A percentile compares a stretch with the other conserved stretches of the same genome.
These are phyloP conservation scores for Rhexocercosporidium sp. DNA, from an alignment of 2,329 filamentous ascomycete genomes.

Conservation along the genomic window DNA sequence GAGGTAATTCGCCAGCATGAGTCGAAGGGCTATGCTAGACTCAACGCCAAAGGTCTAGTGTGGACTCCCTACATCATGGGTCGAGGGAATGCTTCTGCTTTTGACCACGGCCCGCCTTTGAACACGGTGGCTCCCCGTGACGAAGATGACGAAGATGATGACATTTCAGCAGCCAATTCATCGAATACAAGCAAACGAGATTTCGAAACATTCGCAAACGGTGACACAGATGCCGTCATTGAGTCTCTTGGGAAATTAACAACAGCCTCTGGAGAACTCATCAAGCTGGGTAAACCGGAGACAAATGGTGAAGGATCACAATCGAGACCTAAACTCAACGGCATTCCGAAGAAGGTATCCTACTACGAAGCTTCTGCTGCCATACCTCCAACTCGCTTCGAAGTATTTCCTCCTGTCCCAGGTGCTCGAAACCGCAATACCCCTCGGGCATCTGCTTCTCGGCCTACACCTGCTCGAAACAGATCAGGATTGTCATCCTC, in stretches of 20 bases:
- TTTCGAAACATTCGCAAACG: slow-evolving; percentile 34
- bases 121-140: slow-evolving; percentile 85
- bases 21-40: slow-evolving; percentile 82
- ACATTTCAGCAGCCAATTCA: slow-evolving; percentile 19
- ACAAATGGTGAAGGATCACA: slow-evolving; percentile 26
- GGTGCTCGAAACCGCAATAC: slow-evolving; percentile 50
- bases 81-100: slow-evolving; percentile 78
- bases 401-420: slow-evolving; percentile 75
- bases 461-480: slow-evolving; percentile 27
- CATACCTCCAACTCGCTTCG: slow-evolving; percentile 75
- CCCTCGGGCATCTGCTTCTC: slow-evolving; percentile 36
- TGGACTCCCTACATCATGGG: slow-evolving; percentile 99
- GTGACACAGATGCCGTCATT: slow-evolving; percentile 34
- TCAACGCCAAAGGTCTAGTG: slow-evolving; percentile 79
- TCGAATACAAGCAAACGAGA: slow-evolving; percentile 33
- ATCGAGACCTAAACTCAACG: slow-evolving; percentile 33
- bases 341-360: slow-evolving; percentile 31
- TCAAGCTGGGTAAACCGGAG: slow-evolving; percentile 28
- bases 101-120: slow-evolving; percentile 80
- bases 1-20: slow-evolving; percentile 91
- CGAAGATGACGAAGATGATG: slow-evolving; percentile 34
- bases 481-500: slow-evolving; percentile 29
- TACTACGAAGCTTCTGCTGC: slow-evolving; percentile 41
- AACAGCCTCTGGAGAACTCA: slow-evolving; percentile 31
- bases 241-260: slow-evolving; percentile 39